These are phyloP conservation scores for Cystofilobasidium macerans DNA, from an alignment of 768 basidiomycete genomes.

Conservation along the genomic window DNA sequence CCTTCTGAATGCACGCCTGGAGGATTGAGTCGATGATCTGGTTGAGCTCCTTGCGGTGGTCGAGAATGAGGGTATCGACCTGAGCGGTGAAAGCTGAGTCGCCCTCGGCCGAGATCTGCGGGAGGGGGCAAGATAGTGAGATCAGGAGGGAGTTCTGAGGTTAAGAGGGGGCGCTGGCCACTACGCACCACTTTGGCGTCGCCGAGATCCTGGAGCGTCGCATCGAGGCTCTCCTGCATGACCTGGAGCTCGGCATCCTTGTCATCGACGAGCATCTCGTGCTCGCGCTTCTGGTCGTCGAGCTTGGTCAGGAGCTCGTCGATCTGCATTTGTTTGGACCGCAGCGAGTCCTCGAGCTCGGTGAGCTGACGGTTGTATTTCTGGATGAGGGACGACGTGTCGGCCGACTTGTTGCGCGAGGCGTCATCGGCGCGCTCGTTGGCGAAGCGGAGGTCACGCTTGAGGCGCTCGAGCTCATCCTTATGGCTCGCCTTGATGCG, in stretches of 20 bases:
- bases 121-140: neutral
- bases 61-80: constrained; percentile 90
- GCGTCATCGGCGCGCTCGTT: constrained; percentile 97
- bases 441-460: constrained; percentile 83
- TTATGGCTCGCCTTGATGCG: constrained; percentile 87
- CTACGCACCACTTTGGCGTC: constrained; percentile 67
- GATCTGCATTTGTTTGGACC: constrained; percentile 94
- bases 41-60: constrained; percentile 95
- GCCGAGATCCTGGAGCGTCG: constrained; percentile 72
- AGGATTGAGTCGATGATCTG: constrained; percentile 97
- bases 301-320: constrained; percentile 79
- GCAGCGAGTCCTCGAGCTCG: constrained; percentile 89
- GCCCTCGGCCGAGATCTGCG: constrained; percentile 65
- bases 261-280: constrained; percentile 78
- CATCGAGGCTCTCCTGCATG: constrained; percentile 89
- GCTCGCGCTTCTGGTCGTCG: constrained; percentile 58
- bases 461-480: constrained; percentile 83
- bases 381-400: constrained; percentile 71
- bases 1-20: constrained; percentile 89
- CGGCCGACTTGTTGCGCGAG: constrained; percentile 77
- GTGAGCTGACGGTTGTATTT: constrained; percentile 94
- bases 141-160: constrained; percentile 1
- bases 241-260: constrained; percentile 95
- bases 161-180: neutral
- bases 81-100: constrained; percentile 92